Evolutionary conservation across 2,329 filamentous ascomycete species (phyloP).

Genomic region (Elsinoe necatrix): DNA sequence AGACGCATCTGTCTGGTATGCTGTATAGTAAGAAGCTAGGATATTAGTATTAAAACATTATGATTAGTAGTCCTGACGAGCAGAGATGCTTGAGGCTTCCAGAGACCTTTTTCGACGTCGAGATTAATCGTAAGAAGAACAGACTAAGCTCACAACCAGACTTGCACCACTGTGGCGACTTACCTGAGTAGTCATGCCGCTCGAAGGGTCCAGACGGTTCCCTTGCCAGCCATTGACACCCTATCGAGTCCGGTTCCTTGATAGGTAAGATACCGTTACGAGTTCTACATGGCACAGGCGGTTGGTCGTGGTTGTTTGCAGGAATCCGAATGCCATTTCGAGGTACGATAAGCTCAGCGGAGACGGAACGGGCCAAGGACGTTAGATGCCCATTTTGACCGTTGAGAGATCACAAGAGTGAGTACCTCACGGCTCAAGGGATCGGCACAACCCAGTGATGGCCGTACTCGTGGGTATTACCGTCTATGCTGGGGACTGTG

Average conservation of each 20-base stretch:
- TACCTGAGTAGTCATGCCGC: not conserved
- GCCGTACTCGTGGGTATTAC: no score
- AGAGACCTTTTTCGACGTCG: not conserved
- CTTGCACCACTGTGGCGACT: not conserved
- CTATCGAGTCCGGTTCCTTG: not conserved
- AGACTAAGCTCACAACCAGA: not conserved
- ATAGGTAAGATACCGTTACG: not conserved
- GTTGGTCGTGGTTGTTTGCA: not conserved
- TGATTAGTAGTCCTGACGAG: not conserved
- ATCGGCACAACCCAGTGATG: no score
- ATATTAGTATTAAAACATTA: slow-evolving; percentile 2
- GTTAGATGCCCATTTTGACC: slow-evolving; percentile 2
- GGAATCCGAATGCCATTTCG: not conserved
- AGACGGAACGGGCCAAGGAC: not conserved
- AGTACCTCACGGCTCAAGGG: not conserved
- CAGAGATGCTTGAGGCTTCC: not conserved
- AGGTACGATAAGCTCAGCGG: not conserved
- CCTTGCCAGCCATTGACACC: slow-evolving; percentile 6
- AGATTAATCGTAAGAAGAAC: not conserved
- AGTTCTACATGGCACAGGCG: not conserved
- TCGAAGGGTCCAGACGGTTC: not conserved
- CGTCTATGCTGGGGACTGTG: no score
- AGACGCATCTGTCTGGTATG: not conserved
- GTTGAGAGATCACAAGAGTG: not conserved
- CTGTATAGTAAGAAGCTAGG: not conserved